A percentile compares a stretch with the other conserved stretches of the same genome.
These are phyloP conservation scores for Lasiosphaeria ovina DNA, from an alignment of 495 filamentous ascomycete genomes.

Conservation along the genomic window DNA sequence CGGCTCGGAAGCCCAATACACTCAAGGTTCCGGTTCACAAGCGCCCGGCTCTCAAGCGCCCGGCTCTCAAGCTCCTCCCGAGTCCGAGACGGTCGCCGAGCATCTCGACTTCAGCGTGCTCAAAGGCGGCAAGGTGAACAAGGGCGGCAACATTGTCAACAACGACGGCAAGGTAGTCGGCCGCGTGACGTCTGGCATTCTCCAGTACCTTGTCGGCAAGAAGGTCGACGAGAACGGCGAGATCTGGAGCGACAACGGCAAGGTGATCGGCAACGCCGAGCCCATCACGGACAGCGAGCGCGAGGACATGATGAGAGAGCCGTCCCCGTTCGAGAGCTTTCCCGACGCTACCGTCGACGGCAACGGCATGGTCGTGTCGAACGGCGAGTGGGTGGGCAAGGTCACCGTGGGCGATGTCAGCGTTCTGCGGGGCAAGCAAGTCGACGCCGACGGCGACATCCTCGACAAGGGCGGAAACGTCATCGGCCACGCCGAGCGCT, in stretches of 20 bases:
- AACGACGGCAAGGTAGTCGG: constrained; percentile 69
- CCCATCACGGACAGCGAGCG: constrained; percentile 70
- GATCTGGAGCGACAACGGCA: constrained; percentile 71
- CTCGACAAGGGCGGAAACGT: constrained; percentile 76
- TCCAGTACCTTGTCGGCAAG: constrained; percentile 66
- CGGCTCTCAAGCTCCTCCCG: neutral
- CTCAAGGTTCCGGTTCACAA: neutral
- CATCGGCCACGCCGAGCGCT: constrained; percentile 76
- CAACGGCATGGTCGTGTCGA: constrained; percentile 67
- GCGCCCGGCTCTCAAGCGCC: neutral
- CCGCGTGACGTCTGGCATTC: constrained; percentile 64
- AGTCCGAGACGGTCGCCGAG: constrained; percentile 19
- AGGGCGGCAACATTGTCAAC: constrained; percentile 73
- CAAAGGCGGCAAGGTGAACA: constrained; percentile 70
- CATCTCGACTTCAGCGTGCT: constrained; percentile 61
- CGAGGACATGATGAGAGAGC: constrained; percentile 57
- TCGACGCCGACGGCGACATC: constrained; percentile 83
- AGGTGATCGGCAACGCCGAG: constrained; percentile 71
- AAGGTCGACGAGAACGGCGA: constrained; percentile 69
- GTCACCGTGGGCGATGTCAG: constrained; percentile 75
- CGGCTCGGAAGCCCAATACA: neutral
- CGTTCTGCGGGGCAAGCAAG: constrained; percentile 68
- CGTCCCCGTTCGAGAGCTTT: constrained; percentile 73
- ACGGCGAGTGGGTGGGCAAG: constrained; percentile 68
- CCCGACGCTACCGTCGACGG: constrained; percentile 66